A percentile compares a stretch with the other conserved stretches of the same genome.
phyloP scores from a whole-genome alignment of 2,329 filamentous ascomycete genomes.

The Aspergillus fumigatiaffinis region DNA sequence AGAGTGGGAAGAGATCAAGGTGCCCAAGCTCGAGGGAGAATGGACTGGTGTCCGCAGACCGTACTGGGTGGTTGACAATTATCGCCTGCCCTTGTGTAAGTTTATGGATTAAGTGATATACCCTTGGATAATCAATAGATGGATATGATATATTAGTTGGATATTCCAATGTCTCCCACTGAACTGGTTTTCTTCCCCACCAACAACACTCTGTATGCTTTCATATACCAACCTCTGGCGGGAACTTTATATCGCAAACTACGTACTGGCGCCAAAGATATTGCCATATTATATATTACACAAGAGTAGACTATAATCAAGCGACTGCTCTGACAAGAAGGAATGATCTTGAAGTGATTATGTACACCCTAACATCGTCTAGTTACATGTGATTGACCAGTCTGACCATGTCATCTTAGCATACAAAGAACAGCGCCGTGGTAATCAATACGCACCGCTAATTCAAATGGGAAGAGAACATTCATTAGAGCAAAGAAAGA shows the following conservation, averaged over 20 bases:
- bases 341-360: neutral
- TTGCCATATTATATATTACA: too few relatives aligned
- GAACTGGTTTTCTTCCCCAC: neutral
- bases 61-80: slow-evolving; percentile 78
- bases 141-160: neutral
- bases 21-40: slow-evolving; percentile 70
- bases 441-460: neutral
- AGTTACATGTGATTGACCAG: neutral
- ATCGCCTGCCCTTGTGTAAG: slow-evolving; percentile 42
- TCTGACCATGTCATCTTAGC: neutral
- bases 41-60: slow-evolving; percentile 86
- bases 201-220: neutral
- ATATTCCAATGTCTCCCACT: neutral
- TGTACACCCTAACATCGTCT: neutral
- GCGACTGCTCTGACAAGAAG: neutral
- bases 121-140: neutral
- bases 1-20: slow-evolving; percentile 74
- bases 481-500: neutral
- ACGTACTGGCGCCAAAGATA: too few relatives aligned
- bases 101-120: slow-evolving; percentile 29
- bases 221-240: neutral
- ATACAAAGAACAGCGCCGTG: neutral
- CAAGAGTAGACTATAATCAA: too few relatives aligned
- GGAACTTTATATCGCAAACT: neutral
- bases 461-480: neutral